Conservation (phyloP, 1,284 basidiomycete species). For the Cryptococcus floricola region DNA sequence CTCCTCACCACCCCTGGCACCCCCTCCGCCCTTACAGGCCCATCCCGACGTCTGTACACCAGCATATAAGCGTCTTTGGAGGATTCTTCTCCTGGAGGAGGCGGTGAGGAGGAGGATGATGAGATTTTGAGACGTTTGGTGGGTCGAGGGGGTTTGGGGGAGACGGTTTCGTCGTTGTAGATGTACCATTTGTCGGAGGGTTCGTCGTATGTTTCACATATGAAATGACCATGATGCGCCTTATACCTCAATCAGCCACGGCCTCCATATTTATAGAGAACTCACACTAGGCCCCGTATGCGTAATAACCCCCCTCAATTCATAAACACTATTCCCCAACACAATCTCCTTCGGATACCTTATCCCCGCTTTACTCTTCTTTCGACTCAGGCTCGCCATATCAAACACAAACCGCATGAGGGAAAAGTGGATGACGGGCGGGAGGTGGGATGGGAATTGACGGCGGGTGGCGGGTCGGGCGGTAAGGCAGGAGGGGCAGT, state of each 20-base stretch:
- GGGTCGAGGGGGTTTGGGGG: conserved; percentile 15
- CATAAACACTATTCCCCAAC: conserved; percentile 56
- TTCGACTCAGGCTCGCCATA: conserved; percentile 66
- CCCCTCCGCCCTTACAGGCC: conserved; percentile 16
- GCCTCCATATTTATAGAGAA: background rate
- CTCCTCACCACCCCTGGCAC: conserved; percentile 58
- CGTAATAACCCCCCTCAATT: conserved; percentile 72
- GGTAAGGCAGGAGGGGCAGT: conserved; percentile 65
- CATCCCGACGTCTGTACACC: conserved; percentile 62
- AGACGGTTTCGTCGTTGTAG: conserved; percentile 71
- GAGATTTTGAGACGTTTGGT: conserved; percentile 9
- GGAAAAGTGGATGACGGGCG: conserved; percentile 79
- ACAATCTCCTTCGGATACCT: conserved; percentile 72
- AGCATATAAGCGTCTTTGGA: conserved; percentile 91
- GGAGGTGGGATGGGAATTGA: conserved; percentile 64
- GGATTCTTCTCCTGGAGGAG: conserved; percentile 3
- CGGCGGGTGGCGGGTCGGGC: conserved; percentile 71
- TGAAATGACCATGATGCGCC: conserved; percentile 89
- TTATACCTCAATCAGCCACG: conserved; percentile 44
- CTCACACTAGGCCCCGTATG: conserved; percentile 65
- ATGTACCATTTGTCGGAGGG: conserved; percentile 71
- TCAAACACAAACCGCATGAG: conserved; percentile 85
- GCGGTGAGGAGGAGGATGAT: no score
- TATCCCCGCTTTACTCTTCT: conserved; percentile 75
- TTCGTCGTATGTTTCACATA: conserved; percentile 77